These are phyloP conservation scores for Eucalyptus pauciflora DNA, from an alignment of 345 rosid genomes.

Conservation along the genomic window DNA sequence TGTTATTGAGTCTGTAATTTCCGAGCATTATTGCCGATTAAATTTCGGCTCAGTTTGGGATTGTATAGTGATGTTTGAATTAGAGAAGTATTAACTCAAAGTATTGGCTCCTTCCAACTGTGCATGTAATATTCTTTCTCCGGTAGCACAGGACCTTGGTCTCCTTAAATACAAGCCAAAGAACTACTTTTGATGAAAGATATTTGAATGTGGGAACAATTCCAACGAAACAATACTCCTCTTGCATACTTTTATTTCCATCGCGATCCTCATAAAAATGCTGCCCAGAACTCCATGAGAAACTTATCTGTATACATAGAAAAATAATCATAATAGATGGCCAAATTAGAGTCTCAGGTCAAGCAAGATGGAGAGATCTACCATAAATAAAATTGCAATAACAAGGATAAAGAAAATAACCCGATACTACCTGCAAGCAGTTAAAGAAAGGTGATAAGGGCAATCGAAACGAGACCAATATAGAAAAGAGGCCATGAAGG, in stretches of 20 bases:
- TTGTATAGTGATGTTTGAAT: neutral
- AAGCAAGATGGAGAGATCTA: neutral
- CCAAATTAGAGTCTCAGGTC: neutral
- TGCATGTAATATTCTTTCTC: neutral
- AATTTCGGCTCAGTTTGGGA: fast-evolving
- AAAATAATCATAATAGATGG: neutral
- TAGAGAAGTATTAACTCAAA: neutral
- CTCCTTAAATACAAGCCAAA: neutral
- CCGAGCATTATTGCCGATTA: fast-evolving
- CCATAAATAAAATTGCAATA: neutral
- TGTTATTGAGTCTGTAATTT: fast-evolving
- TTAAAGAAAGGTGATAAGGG: neutral
- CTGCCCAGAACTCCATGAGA: neutral
- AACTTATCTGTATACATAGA: neutral
- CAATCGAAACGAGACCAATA: neutral
- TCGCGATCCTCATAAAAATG: neutral
- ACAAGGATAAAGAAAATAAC: neutral
- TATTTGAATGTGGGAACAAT: no score
- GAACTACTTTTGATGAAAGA: neutral
- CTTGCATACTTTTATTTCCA: neutral
- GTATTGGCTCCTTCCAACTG: no score
- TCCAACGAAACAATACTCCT: neutral
- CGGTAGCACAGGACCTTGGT: neutral
- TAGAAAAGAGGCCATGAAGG: neutral
- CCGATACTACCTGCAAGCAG: neutral